Conservation (phyloP, 129 eudicot species). For the Rutidosis leptorrhynchoides region DNA sequence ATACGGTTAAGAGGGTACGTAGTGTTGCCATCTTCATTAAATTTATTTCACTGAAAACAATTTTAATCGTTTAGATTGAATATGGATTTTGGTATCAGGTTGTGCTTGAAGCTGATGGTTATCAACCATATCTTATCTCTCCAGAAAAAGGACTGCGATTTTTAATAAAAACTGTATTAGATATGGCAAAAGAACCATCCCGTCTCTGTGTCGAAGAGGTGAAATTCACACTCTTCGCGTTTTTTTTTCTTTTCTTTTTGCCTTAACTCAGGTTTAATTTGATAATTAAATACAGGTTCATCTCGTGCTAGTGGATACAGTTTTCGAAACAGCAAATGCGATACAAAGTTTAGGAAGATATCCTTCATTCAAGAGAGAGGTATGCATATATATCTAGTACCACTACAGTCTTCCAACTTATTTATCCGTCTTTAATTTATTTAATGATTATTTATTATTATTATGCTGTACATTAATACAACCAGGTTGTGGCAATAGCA, state of each 20-base stretch:
- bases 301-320: constrained; percentile 85
- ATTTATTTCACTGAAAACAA: not conserved
- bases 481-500: constrained; percentile 81
- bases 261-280: not conserved
- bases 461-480: not conserved
- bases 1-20: constrained; percentile 82
- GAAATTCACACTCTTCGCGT: not conserved
- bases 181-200: constrained; percentile 97
- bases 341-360: constrained; percentile 97
- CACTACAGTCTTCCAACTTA: not conserved
- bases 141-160: constrained; percentile 97
- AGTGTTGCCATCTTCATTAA: constrained; percentile 10
- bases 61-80: constrained; percentile 13
- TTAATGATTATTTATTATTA: no score
- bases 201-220: constrained; percentile 99
- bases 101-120: constrained; percentile 98
- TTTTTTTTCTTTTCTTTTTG: not conserved
- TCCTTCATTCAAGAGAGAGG: constrained; percentile 97
- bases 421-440: not conserved
- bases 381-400: not conserved
- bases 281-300: constrained; percentile 55
- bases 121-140: constrained; percentile 96
- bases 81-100: constrained; percentile 47
- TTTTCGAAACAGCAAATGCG: constrained; percentile 87
- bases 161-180: constrained; percentile 71